These are phyloP conservation scores for Boletus reticulatus DNA, from an alignment of 768 basidiomycete species.

Conservation along the genomic window DNA sequence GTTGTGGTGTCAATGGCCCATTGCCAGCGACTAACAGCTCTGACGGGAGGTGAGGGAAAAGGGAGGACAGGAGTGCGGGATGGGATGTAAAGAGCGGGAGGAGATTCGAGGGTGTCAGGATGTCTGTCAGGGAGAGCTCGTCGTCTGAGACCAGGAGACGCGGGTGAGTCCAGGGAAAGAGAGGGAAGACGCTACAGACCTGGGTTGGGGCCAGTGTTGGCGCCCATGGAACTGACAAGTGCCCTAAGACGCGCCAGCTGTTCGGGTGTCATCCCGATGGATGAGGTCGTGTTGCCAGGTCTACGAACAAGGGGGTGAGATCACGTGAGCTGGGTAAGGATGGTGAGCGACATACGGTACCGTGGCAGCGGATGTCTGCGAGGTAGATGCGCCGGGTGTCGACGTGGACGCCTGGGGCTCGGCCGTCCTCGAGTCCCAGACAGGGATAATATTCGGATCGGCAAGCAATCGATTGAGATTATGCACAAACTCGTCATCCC, in stretches of 20 bases:
- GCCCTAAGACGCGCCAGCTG: slow-evolving; percentile 62
- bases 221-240: slow-evolving; percentile 47
- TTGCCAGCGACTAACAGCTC: slow-evolving; percentile 71
- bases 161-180: neutral
- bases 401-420: slow-evolving; percentile 50
- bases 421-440: slow-evolving; percentile 49
- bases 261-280: slow-evolving; percentile 47
- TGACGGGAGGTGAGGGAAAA: slow-evolving; percentile 81
- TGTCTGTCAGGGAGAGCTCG: slow-evolving; percentile 69
- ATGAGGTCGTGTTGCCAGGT: slow-evolving; percentile 2
- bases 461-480: slow-evolving; percentile 71
- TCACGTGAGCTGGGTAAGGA: neutral
- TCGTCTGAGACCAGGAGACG: slow-evolving; percentile 18
- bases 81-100: slow-evolving; percentile 67
- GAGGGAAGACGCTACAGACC: slow-evolving; percentile 8
- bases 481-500: slow-evolving; percentile 70
- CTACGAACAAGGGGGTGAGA: slow-evolving; percentile 1
- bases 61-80: slow-evolving; percentile 62
- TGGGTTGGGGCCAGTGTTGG: slow-evolving; percentile 22
- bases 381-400: slow-evolving; percentile 29
- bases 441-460: slow-evolving; percentile 59
- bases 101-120: slow-evolving; percentile 73
- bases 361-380: slow-evolving; percentile 31
- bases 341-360: slow-evolving; percentile 13
- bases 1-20: slow-evolving; percentile 24